Percentiles rank a stretch among this genome's conserved stretches.
Evolutionary conservation across 1,139 yeast genomes (phyloP).

Genomic region (Pichiaceae sp.): DNA sequence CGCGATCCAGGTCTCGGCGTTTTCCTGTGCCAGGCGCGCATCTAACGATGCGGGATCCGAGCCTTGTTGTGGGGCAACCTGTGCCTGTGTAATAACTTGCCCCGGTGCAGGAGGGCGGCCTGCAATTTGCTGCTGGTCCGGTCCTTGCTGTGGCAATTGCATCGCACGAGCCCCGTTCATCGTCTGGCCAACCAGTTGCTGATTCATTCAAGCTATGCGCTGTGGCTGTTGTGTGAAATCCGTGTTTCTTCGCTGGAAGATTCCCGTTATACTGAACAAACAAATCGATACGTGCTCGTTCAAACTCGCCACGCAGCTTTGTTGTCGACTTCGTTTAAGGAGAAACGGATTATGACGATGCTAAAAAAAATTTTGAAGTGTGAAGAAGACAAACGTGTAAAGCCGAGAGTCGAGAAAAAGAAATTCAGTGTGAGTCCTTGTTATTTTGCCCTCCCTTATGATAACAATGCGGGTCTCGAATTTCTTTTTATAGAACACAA

Average conservation of each 20-base stretch:
- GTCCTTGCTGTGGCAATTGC: constrained; percentile 4
- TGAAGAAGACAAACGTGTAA: no score
- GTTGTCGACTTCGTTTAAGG: no score
- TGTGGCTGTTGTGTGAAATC: background rate
- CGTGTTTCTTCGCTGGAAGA: background rate
- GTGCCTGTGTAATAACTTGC: constrained; percentile 3
- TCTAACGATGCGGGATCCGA: constrained; percentile 15
- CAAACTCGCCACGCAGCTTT: no score
- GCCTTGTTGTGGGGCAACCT: constrained; percentile 5
- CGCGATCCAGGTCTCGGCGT: constrained; percentile 90
- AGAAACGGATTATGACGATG: no score
- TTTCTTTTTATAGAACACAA: no score
- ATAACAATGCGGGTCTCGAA: no score
- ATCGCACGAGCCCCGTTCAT: constrained; percentile 4
- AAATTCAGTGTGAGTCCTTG: no score
- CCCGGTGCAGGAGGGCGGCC: constrained; percentile 4
- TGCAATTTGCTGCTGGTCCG: constrained; percentile 3
- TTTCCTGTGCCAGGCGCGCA: constrained; percentile 44
- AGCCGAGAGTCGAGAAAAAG: no score
- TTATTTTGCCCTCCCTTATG: no score
- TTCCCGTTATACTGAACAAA: no score
- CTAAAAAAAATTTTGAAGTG: no score
- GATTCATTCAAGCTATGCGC: constrained; percentile 1
- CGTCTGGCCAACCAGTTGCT: constrained; percentile 2
- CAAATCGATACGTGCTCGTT: no score